phyloP scores from a whole-genome alignment of 805 yeast genomes.

The Ogataea corticis region DNA sequence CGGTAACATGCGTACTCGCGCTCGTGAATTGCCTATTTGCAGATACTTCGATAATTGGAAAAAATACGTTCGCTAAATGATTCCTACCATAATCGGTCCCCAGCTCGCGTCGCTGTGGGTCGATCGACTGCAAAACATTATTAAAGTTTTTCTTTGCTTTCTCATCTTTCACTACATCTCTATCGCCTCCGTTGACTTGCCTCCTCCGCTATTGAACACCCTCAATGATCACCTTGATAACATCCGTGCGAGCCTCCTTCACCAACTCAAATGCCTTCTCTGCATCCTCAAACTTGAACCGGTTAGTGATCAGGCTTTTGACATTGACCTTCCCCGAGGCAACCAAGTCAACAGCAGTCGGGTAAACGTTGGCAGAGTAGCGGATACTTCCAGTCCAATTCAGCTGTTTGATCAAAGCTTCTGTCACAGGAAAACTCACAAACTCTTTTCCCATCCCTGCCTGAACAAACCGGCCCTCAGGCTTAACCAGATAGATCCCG shows the following conservation, averaged over 20 bases:
- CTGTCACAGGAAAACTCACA: slow-evolving; percentile 70
- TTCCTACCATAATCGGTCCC: no score
- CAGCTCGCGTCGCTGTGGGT: no score
- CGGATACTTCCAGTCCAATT: slow-evolving; percentile 76
- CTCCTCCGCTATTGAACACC: no score
- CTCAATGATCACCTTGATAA: slow-evolving; percentile 76
- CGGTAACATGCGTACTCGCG: no score
- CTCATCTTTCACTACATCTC: no score
- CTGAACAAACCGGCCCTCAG: slow-evolving; percentile 77
- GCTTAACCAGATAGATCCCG: slow-evolving; percentile 59
- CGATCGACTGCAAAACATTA: no score
- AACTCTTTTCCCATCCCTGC: slow-evolving; percentile 81
- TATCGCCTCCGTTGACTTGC: no score
- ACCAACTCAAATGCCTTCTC: slow-evolving; percentile 69
- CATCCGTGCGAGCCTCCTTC: slow-evolving; percentile 53
- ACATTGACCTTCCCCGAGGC: slow-evolving; percentile 65
- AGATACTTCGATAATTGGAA: no score
- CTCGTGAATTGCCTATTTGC: no score
- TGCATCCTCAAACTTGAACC: slow-evolving; percentile 73
- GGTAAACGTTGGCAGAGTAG: slow-evolving; percentile 76
- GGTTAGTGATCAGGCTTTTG: slow-evolving; percentile 69
- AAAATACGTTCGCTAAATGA: no score
- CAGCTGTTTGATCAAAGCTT: slow-evolving; percentile 66
- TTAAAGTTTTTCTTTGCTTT: no score
- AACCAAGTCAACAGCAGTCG: slow-evolving; percentile 66